These are phyloP conservation scores for Chaetomiaceae sp. DNA, from an alignment of 2,329 filamentous ascomycete species.

Conservation along the genomic window DNA sequence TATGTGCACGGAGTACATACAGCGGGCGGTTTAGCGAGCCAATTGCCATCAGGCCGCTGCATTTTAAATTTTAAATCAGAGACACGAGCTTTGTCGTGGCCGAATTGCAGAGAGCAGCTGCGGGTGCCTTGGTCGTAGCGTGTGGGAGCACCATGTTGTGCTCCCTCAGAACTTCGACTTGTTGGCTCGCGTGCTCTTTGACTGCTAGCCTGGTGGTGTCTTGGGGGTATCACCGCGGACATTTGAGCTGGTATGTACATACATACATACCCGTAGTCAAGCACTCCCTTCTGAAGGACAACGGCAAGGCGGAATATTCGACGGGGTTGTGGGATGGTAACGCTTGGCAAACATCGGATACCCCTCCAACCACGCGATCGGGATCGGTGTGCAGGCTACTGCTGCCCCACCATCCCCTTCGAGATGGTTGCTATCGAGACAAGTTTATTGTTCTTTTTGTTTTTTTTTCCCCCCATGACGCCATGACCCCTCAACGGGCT, in stretches of 20 bases:
- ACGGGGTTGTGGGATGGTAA: neutral
- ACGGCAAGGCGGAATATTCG: neutral
- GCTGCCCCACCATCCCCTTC: neutral
- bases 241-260: neutral
- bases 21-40: neutral
- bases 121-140: neutral
- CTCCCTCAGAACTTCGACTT: neutral
- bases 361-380: slow-evolving; percentile 1
- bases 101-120: slow-evolving; percentile 2
- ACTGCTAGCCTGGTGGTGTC: neutral
- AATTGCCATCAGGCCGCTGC: neutral
- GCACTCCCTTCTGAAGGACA: neutral
- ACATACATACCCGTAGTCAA: neutral
- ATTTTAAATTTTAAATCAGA: neutral
- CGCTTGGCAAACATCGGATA: neutral
- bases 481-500: neutral
- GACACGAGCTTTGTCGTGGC: slow-evolving; percentile 7
- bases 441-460: neutral
- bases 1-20: no score
- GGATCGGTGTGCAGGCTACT: neutral
- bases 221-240: neutral
- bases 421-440: neutral
- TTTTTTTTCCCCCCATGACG: slow-evolving; percentile 9
- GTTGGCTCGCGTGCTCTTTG: neutral
- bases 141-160: neutral